These are phyloP conservation scores for Mycena metata DNA, from an alignment of 768 basidiomycete genomes.

Conservation along the genomic window DNA sequence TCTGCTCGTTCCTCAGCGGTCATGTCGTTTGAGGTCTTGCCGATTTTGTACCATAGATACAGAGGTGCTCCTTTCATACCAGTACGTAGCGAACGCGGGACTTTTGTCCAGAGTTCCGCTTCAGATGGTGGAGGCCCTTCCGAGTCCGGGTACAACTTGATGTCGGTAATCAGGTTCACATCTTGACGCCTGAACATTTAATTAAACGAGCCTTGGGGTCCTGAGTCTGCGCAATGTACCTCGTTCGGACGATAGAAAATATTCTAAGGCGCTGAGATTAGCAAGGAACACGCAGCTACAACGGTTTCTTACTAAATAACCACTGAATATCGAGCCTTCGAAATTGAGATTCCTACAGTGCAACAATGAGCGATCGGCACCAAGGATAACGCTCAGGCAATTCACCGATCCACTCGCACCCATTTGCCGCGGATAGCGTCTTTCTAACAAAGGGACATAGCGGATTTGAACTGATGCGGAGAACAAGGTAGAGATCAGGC, in stretches of 20 bases:
- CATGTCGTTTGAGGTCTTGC: conserved; percentile 75
- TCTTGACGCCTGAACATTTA: conserved; percentile 70
- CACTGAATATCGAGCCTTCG: conserved; percentile 32
- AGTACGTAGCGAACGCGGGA: conserved; percentile 70
- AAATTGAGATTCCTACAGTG: conserved; percentile 34
- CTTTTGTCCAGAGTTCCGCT: conserved; percentile 73
- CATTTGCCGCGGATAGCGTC: conserved; percentile 88
- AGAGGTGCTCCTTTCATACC: conserved; percentile 72
- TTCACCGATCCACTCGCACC: conserved; percentile 81
- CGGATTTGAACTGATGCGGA: too few species aligned
- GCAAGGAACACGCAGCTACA: conserved; percentile 1
- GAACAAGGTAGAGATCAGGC: too few species aligned
- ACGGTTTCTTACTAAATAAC: conserved; percentile 34
- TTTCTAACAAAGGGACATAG: conserved; percentile 40
- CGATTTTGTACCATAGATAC: conserved; percentile 84
- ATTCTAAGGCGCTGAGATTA: conserved; percentile 51
- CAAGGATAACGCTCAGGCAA: conserved; percentile 63
- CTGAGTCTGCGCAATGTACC: not conserved
- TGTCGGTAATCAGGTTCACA: conserved; percentile 81
- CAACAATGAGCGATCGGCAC: conserved; percentile 52
- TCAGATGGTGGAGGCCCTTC: conserved; percentile 63
- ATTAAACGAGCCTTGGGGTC: not conserved
- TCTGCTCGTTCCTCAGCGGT: conserved; percentile 66
- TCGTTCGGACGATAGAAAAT: conserved; percentile 90
- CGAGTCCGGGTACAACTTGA: conserved; percentile 72